Percentiles rank a stretch among this genome's conserved stretches.
Evolutionary conservation across 2,329 filamentous ascomycete species (phyloP).

Genomic region (Colletotrichum sansevieriae): DNA sequence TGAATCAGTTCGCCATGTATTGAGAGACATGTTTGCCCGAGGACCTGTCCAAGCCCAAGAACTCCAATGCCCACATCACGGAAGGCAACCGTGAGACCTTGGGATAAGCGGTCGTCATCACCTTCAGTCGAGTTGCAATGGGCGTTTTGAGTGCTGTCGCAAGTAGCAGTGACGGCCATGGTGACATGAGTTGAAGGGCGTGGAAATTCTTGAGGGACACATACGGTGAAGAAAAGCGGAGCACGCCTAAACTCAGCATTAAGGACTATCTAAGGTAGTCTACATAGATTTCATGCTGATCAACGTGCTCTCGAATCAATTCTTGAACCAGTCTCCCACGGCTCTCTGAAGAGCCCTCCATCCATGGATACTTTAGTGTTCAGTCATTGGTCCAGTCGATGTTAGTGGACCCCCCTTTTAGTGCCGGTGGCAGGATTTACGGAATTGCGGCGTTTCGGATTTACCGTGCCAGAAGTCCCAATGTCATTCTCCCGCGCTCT

Average conservation of each 20-base stretch:
- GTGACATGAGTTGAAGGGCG: too few relatives aligned
- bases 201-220: too few relatives aligned
- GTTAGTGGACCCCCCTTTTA: neutral
- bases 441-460: constrained; percentile 31
- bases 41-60: constrained; percentile 6
- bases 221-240: too few relatives aligned
- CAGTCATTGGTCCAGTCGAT: neutral
- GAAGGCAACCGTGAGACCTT: neutral
- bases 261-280: too few relatives aligned
- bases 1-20: constrained; percentile 2
- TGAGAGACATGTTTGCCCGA: constrained; percentile 7
- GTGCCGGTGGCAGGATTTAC: neutral
- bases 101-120: neutral
- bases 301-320: neutral
- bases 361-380: neutral
- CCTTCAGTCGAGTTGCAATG: neutral
- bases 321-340: neutral
- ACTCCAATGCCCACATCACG: constrained; percentile 1
- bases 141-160: neutral
- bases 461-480: constrained; percentile 16
- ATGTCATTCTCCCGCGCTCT: neutral
- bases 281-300: too few relatives aligned
- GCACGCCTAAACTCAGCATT: too few relatives aligned
- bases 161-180: neutral
- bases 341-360: neutral